Evolutionary conservation across 2,329 filamentous ascomycete species (phyloP), one percentile per base, ranked within the genome.

Genomic region (Stemphylium beticola): DNA sequence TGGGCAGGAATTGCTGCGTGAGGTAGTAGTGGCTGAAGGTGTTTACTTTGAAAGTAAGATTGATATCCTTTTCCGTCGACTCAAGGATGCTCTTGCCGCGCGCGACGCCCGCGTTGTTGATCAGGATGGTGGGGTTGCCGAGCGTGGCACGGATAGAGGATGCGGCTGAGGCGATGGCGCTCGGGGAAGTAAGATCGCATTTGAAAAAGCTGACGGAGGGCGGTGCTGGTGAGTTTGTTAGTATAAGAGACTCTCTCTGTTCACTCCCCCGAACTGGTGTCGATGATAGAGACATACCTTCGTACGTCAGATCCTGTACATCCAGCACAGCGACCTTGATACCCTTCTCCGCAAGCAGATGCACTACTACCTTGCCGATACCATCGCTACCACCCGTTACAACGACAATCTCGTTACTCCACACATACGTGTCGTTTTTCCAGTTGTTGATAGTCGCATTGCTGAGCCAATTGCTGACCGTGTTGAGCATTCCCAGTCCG

Each of bases 371-470:
- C 17, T 82, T 84, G 12, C 90, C 90, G 66, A 93, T 92, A 0
- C 90, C 90, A 51, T 85, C 85, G 37, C 87, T 86, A 7, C 90
- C 90, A 7, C 91, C 90, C 0, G 90, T 93, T 17, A 93, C 81
- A 38, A 92, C 78, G 2, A 90, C 86, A 45, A 92, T 81, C 76
- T 92, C 89, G 46, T 81, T 82, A 18, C 79, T 76, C 87, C 89
- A 92, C 69, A 86, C 81, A 74, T 87, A 89, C 36, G 69, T 75
- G 64, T 85, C 84, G 10, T 62, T 69, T 1, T 69, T 77, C 78
- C 81, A 85, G 44, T 81, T 83, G 68, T 83, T 83, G 43, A 79
- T 53, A 4, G 77, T 77, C 10, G 80, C 76, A 2, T 76, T 73
- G 63, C 84, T 85, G 11, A 87, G 72, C 71, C 79, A 84, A 12